A percentile compares a stretch with the other conserved stretches of the same genome.
Evolutionary conservation across 345 rosid genomes (phyloP).

Genomic region (Anastatica hierochuntica): DNA sequence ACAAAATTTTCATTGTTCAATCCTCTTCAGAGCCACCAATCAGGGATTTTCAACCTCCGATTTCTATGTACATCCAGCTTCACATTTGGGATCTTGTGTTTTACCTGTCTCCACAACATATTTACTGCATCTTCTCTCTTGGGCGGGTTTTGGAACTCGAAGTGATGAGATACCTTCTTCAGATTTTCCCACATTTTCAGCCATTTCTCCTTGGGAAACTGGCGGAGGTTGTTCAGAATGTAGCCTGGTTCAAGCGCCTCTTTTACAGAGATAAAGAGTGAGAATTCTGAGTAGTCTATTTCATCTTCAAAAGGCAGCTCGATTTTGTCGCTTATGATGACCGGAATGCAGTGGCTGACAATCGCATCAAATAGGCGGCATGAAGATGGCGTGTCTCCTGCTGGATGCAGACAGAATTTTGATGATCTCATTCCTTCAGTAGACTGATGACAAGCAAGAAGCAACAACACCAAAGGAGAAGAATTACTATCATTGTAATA

Average conservation of each 20-base stretch:
- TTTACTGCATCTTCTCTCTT: constrained; percentile 65
- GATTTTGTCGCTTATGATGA: constrained; percentile 66
- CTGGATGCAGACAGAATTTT: constrained; percentile 81
- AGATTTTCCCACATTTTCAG: constrained; percentile 57
- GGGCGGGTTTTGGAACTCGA: constrained; percentile 70
- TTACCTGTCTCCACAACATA: constrained; percentile 87
- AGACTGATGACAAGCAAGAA: constrained; percentile 33
- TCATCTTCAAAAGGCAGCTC: constrained; percentile 89
- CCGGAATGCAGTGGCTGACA: constrained; percentile 81
- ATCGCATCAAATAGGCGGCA: constrained; percentile 83
- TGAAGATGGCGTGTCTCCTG: constrained; percentile 93
- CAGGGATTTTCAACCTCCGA: constrained; percentile 68
- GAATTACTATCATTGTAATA: not conserved
- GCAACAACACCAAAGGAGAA: not conserved
- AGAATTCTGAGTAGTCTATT: constrained; percentile 63
- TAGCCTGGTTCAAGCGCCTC: constrained; percentile 64
- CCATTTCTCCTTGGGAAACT: constrained; percentile 70
- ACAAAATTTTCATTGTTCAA: not conserved
- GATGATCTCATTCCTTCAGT: constrained; percentile 80
- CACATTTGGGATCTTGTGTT: constrained; percentile 54
- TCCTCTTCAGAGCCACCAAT: constrained; percentile 63
- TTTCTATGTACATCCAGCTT: constrained; percentile 66
- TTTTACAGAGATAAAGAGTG: constrained; percentile 60
- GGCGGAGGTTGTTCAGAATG: constrained; percentile 53
- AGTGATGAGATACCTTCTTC: constrained; percentile 68